Evolutionary conservation across 441 rosid species (phyloP).

Genomic region (Adansonia grandidieri): DNA sequence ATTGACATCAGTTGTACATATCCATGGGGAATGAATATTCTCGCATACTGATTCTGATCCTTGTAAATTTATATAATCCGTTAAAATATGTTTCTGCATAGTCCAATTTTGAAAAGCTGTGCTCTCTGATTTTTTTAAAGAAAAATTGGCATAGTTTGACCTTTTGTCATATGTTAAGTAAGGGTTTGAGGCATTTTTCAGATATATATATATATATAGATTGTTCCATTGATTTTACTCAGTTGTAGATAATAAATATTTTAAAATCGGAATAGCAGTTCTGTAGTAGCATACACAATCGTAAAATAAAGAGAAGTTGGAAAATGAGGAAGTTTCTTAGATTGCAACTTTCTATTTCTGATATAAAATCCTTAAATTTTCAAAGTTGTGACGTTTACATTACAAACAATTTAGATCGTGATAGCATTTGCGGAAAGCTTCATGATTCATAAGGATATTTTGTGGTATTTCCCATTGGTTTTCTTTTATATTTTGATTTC

Average conservation of each 20-base stretch:
- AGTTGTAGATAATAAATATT: conserved; percentile 3
- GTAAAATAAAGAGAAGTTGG: background rate
- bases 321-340: too few relatives aligned
- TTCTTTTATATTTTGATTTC: background rate
- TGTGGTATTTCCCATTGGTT: background rate
- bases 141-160: background rate
- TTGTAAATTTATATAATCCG: background rate
- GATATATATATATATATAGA: too few relatives aligned
- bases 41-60: background rate
- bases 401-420: conserved; percentile 3
- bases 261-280: background rate
- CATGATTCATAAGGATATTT: background rate
- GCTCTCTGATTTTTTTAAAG: background rate
- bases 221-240: background rate
- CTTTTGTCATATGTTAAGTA: background rate
- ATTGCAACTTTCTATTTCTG: background rate
- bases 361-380: conserved; percentile 6
- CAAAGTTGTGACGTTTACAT: background rate
- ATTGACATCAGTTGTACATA: background rate
- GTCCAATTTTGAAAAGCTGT: background rate
- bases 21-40: background rate
- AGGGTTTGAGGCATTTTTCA: background rate
- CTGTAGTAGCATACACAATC: background rate
- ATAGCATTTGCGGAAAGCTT: conserved; percentile 3
- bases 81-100: background rate